phyloP scores from a whole-genome alignment of 768 basidiomycete genomes.

The Pleurotus sapidus region DNA sequence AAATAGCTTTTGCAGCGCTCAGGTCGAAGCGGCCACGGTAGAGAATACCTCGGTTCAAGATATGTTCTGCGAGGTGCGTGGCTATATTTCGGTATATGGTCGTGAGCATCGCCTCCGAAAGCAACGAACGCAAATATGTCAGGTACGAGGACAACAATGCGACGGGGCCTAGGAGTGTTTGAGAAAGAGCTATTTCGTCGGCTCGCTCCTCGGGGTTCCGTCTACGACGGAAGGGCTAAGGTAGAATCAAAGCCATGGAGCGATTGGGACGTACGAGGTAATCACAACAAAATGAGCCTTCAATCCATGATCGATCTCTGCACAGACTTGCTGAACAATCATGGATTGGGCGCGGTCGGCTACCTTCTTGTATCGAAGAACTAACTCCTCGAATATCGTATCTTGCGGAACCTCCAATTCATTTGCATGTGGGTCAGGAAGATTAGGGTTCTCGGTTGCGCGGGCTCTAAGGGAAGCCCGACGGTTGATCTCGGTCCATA shows the following conservation, averaged over 20 bases:
- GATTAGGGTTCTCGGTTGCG: constrained; percentile 42
- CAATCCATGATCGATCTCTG: constrained; percentile 76
- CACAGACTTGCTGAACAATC: constrained; percentile 77
- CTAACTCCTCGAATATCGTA: constrained; percentile 78
- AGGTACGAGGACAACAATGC: constrained; percentile 82
- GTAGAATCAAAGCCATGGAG: neutral
- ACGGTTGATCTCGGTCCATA: constrained; percentile 78
- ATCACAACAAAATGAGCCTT: constrained; percentile 67
- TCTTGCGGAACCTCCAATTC: constrained; percentile 41
- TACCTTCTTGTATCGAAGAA: constrained; percentile 60
- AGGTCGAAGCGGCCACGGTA: constrained; percentile 70
- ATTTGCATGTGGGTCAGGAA: constrained; percentile 42
- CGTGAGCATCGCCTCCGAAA: constrained; percentile 58
- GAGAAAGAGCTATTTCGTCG: constrained; percentile 52
- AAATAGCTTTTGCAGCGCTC: constrained; percentile 58
- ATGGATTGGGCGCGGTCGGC: constrained; percentile 80
- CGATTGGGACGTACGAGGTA: constrained; percentile 32
- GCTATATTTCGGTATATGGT: constrained; percentile 75
- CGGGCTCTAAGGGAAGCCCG: constrained; percentile 55
- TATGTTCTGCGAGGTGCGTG: constrained; percentile 67
- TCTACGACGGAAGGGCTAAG: constrained; percentile 11
- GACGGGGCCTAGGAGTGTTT: constrained; percentile 73
- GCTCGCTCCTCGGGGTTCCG: constrained; percentile 15
- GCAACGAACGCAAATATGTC: constrained; percentile 55
- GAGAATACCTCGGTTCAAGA: constrained; percentile 79